These are phyloP conservation scores for Microascus cirrosus DNA, from an alignment of 2,329 filamentous ascomycete species.

Conservation along the genomic window DNA sequence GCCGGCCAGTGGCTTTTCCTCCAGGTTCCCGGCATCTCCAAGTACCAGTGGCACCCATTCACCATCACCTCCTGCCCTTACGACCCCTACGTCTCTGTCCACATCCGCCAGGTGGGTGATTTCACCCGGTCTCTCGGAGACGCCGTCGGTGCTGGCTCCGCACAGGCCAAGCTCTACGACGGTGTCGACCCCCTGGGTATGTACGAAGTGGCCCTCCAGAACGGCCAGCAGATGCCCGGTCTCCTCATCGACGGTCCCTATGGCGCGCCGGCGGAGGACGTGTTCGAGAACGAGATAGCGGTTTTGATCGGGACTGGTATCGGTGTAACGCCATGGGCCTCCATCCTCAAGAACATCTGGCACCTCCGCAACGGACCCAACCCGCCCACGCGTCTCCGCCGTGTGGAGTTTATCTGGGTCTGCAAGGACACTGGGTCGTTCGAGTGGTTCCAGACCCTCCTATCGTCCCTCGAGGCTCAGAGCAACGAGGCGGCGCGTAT, in stretches of 20 bases:
- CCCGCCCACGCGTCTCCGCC: slow-evolving; percentile 75
- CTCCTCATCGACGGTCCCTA: slow-evolving; percentile 93
- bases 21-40: slow-evolving; percentile 80
- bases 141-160: slow-evolving; percentile 79
- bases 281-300: slow-evolving; percentile 86
- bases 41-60: slow-evolving; percentile 95
- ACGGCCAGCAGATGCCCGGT: slow-evolving; percentile 82
- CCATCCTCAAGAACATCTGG: slow-evolving; percentile 96
- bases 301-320: slow-evolving; percentile 81
- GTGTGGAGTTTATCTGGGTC: slow-evolving; percentile 98
- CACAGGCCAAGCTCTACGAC: slow-evolving; percentile 83
- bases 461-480: slow-evolving; percentile 83
- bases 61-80: slow-evolving; percentile 98
- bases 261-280: slow-evolving; percentile 92
- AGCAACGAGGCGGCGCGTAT: slow-evolving; percentile 58
- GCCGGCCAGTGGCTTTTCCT: slow-evolving; percentile 97
- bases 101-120: slow-evolving; percentile 93
- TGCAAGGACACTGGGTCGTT: slow-evolving; percentile 93
- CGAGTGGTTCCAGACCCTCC: slow-evolving; percentile 95
- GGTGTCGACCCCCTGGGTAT: slow-evolving; percentile 86
- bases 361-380: slow-evolving; percentile 85
- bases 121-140: slow-evolving; percentile 92
- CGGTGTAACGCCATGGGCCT: slow-evolving; percentile 77
- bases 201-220: slow-evolving; percentile 93
- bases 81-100: slow-evolving; percentile 87